Conservation (phyloP, 2,329 filamentous ascomycete species). For the Alternaria tenuissima region DNA sequence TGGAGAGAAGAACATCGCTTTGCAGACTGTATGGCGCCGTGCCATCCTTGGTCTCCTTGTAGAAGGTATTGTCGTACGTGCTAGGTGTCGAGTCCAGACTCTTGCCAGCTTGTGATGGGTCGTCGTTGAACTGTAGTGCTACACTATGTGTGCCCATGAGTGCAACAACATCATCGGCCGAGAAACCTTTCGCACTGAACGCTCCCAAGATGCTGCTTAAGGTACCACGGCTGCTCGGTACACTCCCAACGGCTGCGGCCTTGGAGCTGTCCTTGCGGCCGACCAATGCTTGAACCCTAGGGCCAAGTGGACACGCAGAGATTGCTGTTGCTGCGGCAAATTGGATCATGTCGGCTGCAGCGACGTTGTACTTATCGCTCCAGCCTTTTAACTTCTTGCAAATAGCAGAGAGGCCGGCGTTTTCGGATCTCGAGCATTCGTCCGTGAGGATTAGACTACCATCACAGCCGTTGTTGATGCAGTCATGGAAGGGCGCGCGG, state of each 20-base stretch:
- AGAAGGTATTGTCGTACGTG: conserved; percentile 41
- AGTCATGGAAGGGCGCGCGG: conserved; percentile 39
- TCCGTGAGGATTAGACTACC: conserved; percentile 35
- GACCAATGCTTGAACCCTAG: conserved; percentile 28
- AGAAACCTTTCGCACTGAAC: conserved; percentile 42
- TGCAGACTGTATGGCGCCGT: conserved; percentile 37
- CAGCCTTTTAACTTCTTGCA: conserved; percentile 49
- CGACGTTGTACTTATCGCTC: conserved; percentile 50
- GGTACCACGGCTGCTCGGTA: conserved; percentile 26
- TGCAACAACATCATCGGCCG: conserved; percentile 41
- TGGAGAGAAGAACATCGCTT: conserved; percentile 32
- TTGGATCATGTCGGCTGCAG: conserved; percentile 40
- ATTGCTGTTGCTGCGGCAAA: conserved; percentile 38
- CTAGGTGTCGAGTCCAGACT: conserved; percentile 41
- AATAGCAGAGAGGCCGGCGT: conserved; percentile 56
- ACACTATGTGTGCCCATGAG: conserved; percentile 45
- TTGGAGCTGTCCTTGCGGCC: conserved; percentile 30
- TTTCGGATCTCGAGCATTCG: conserved; percentile 44
- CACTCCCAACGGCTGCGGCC: conserved; percentile 21
- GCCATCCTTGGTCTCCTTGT: conserved; percentile 36
- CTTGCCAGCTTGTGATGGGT: conserved; percentile 32
- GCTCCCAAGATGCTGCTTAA: conserved; percentile 27
- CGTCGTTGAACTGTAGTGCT: conserved; percentile 36
- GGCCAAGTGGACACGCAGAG: conserved; percentile 32
- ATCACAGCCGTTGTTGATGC: conserved; percentile 40